Percentiles rank a stretch among this genome's conserved stretches.
Evolutionary conservation across 192 early-diverging fungal genomes (phyloP).

Genomic region (Podila clonocystis): DNA sequence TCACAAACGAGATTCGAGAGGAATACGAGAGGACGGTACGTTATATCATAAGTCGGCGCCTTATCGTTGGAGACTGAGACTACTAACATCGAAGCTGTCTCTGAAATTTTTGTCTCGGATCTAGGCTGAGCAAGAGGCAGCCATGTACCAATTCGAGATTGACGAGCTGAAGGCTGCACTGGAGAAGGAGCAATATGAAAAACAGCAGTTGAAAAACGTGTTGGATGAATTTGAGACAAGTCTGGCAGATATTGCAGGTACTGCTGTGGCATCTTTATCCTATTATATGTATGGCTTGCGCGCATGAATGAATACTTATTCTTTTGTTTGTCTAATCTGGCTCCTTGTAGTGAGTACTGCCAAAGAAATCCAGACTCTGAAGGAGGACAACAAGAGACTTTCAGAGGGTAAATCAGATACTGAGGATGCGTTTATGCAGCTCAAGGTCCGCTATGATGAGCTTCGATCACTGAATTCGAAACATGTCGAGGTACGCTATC

Average conservation of each 20-base stretch:
- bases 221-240: slow-evolving; percentile 48
- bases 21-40: slow-evolving; percentile 48
- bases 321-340: not conserved
- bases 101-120: not conserved
- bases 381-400: slow-evolving; percentile 41
- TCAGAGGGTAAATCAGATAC: slow-evolving; percentile 30
- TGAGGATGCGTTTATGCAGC: slow-evolving; percentile 41
- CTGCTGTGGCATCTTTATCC: not conserved
- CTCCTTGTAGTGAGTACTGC: slow-evolving; percentile 32
- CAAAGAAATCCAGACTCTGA: slow-evolving; percentile 33
- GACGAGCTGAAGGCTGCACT: slow-evolving; percentile 30
- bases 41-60: not conserved
- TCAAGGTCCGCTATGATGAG: slow-evolving; percentile 45
- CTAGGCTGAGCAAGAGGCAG: slow-evolving; percentile 50
- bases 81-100: not conserved
- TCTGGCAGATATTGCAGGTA: slow-evolving; percentile 49
- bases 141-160: slow-evolving; percentile 40
- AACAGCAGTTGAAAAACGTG: slow-evolving; percentile 27
- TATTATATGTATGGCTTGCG: not conserved
- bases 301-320: not conserved
- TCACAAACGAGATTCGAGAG: slow-evolving; percentile 49
- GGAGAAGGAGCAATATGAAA: slow-evolving; percentile 35
- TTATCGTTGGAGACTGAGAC: not conserved
- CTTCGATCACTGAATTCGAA: slow-evolving; percentile 33
- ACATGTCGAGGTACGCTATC: slow-evolving; percentile 33